These are phyloP conservation scores for Pyrenochaeta sp. DNA, from an alignment of 2,329 filamentous ascomycete species.

Conservation along the genomic window DNA sequence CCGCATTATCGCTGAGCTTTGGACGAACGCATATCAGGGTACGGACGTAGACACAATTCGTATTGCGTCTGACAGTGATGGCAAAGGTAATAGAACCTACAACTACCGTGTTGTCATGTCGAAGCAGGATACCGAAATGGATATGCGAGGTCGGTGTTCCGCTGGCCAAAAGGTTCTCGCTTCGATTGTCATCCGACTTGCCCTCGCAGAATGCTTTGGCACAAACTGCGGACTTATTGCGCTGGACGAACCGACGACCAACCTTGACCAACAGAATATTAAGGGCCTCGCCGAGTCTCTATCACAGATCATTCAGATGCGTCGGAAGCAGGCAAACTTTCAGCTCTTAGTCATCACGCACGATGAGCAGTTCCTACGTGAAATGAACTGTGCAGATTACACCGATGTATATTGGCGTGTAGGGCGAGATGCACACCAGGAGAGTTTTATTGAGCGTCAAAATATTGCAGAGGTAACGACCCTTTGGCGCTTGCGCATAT, in stretches of 20 bases:
- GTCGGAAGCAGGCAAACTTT: conserved; percentile 90
- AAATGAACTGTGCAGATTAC: conserved; percentile 95
- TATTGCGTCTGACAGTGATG: conserved; percentile 90
- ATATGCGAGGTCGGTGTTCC: conserved; percentile 97
- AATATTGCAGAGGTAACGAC: conserved; percentile 51
- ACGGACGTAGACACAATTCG: conserved; percentile 97
- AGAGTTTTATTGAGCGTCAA: conserved; percentile 80
- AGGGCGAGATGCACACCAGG: conserved; percentile 81
- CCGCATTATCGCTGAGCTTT: conserved; percentile 91
- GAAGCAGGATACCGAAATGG: conserved; percentile 97
- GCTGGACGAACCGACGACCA: conserved; percentile 96
- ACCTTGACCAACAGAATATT: conserved; percentile 95
- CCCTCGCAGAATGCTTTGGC: conserved; percentile 95
- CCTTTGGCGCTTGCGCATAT: neutral
- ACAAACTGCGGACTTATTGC: conserved; percentile 96
- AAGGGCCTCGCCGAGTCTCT: conserved; percentile 84
- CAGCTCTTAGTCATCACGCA: conserved; percentile 99
- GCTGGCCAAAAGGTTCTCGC: conserved; percentile 97
- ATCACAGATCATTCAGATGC: conserved; percentile 83
- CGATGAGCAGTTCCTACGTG: conserved; percentile 92
- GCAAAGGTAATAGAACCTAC: conserved; percentile 80
- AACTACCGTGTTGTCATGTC: conserved; percentile 98
- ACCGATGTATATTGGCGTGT: conserved; percentile 92
- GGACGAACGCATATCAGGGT: conserved; percentile 95
- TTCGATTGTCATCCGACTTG: conserved; percentile 95